Percentiles rank a stretch among this genome's conserved stretches.
These are phyloP conservation scores for Mycena amicta DNA, from an alignment of 768 basidiomycete species.

Conservation along the genomic window DNA sequence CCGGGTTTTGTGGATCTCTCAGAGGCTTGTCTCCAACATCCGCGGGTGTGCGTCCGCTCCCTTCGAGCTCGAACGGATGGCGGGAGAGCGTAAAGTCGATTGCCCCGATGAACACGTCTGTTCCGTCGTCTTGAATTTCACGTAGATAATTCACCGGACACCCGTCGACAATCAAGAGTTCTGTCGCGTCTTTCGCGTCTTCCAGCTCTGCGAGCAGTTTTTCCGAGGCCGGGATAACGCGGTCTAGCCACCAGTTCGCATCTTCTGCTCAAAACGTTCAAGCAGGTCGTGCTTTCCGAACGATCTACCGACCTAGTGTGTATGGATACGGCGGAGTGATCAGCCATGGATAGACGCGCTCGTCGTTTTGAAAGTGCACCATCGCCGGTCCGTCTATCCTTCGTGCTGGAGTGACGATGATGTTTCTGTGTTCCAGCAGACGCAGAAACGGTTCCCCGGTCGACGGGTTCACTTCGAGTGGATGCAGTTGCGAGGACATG, in stretches of 20 bases:
- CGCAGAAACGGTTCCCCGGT: conserved; percentile 52
- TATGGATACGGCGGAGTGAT: conserved; percentile 59
- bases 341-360: conserved; percentile 47
- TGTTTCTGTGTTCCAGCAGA: conserved; percentile 50
- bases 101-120: conserved; percentile 56
- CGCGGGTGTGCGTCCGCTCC: conserved; percentile 40
- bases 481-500: conserved; percentile 18
- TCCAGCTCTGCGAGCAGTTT: conserved; percentile 26
- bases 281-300: background rate
- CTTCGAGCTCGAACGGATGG: conserved; percentile 32
- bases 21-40: conserved; percentile 23
- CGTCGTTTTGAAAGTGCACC: conserved; percentile 50
- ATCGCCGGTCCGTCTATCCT: conserved; percentile 41
- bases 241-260: conserved; percentile 32
- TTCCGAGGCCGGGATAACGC: conserved; percentile 32
- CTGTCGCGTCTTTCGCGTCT: conserved; percentile 15
- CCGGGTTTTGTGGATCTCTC: conserved; percentile 46
- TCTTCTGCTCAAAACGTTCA: conserved; percentile 32
- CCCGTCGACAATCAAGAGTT: conserved; percentile 37
- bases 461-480: conserved; percentile 35
- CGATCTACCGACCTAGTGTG: conserved; percentile 30
- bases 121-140: conserved; percentile 58
- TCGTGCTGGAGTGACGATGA: conserved; percentile 64
- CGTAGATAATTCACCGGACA: conserved; percentile 56
- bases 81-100: conserved; percentile 34